Evolutionary conservation across 2,329 filamentous ascomycete genomes (phyloP), one percentile per base, ranked within the genome.

Genomic region (Talaromyces sp.): DNA sequence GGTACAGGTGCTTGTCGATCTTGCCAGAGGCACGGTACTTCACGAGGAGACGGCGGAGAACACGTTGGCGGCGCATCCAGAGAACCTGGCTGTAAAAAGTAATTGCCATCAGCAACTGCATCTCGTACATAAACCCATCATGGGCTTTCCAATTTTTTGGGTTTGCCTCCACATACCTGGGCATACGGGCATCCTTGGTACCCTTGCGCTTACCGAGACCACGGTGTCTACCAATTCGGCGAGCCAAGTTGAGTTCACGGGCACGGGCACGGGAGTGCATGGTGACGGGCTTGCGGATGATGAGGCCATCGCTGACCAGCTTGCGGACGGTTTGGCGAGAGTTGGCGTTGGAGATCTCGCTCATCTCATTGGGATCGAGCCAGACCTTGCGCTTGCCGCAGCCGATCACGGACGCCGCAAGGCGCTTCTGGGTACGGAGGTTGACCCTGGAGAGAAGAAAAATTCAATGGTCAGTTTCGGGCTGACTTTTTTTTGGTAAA

Each of bases 1-100:
- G 94, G 88, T 99, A 99, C 66, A 99, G 92, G 87, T 99, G 94
- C 89, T 99, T 99, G 86, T 99, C 94, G 80, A 99, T 99, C 90
- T 99, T 99, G 82, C 95, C 95, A 77, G 90, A 90, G 81, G 93
- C 93, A 83, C 94, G 94, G 88, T 99, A 99, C 88, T 97, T 97
- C 86, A 97, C 94, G 72, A 99, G 86, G 65, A 99, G 90, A 80
- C 94, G 94, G 80, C 94, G 93, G 83, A 99, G 92, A 80, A 99
- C 93, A 84, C 95, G 92, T 79, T 95, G 92, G 79, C 94, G 93
- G 83, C 95, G 92, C 94, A 99, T 99, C 94, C 94, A 99, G 76
- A 97, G 86, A 74, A 99, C 85, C 85, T 97, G 92, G 81, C 90
- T 94, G 27, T 59, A 53, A 74, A 81, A 77, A 63, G 72, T 51